phyloP scores from a whole-genome alignment of 225 moss, liverwort and hornwort species.

The Bryoerythrophyllum caledonicum region DNA sequence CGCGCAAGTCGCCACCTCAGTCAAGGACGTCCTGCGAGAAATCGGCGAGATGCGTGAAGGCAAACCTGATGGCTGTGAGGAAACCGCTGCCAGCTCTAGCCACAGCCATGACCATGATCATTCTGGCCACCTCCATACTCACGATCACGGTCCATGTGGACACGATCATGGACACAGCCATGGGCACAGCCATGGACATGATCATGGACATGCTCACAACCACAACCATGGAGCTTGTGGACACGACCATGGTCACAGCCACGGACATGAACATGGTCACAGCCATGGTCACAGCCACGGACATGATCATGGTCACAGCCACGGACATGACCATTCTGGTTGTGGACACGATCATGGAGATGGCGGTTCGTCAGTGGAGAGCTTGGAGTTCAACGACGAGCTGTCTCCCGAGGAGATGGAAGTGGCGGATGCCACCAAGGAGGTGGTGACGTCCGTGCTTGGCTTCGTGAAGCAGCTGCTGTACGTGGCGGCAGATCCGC shows the following conservation, averaged over 20 bases:
- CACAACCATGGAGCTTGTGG: constrained; percentile 30
- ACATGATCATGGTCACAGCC: constrained; percentile 24
- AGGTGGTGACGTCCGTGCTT: constrained; percentile 38
- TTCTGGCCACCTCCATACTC: too few relatives aligned
- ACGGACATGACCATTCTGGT: constrained; percentile 28
- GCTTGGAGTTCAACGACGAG: constrained; percentile 57
- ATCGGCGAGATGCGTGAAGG: constrained; percentile 59
- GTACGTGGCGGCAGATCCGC: constrained; percentile 58
- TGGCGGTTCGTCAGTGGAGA: constrained; percentile 38
- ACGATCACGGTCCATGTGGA: constrained; percentile 28
- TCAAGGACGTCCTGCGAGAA: constrained; percentile 66
- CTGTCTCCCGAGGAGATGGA: constrained; percentile 59
- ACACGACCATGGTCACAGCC: constrained; percentile 27
- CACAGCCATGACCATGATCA: too few relatives aligned
- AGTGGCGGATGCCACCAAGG: constrained; percentile 56
- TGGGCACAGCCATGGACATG: constrained; percentile 32
- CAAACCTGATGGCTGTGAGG: constrained; percentile 33
- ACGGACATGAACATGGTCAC: too few relatives aligned
- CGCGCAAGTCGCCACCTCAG: constrained; percentile 59
- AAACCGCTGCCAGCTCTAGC: too few relatives aligned
- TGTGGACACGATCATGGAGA: constrained; percentile 44
- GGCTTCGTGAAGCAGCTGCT: constrained; percentile 57
- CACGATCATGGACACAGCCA: constrained; percentile 37
- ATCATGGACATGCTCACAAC: constrained; percentile 28
- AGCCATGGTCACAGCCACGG: constrained; percentile 28